A percentile compares a stretch with the other conserved stretches of the same genome.
These are phyloP conservation scores for Zygnema cylindricum DNA, from an alignment of 139 green algal genomes.

Conservation along the genomic window DNA sequence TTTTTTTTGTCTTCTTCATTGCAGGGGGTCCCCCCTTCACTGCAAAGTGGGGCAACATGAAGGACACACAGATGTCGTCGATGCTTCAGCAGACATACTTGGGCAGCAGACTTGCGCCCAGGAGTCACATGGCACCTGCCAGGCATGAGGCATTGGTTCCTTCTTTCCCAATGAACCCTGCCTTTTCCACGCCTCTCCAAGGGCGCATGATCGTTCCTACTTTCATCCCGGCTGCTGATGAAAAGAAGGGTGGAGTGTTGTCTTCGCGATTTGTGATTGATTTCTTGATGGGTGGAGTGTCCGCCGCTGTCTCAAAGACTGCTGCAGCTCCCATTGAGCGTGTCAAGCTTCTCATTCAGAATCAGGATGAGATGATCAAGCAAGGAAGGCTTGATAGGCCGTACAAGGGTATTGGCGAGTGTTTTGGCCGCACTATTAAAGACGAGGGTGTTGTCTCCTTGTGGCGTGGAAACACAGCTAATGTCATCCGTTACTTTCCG, in stretches of 20 bases:
- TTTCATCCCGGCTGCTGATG: slow-evolving; percentile 36
- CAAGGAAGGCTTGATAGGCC: slow-evolving; percentile 25
- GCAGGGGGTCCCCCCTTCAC: no score
- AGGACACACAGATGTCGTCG: no score
- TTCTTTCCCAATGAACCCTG: slow-evolving; percentile 11
- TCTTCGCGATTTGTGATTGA: slow-evolving; percentile 76
- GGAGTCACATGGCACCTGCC: neutral
- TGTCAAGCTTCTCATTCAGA: slow-evolving; percentile 97
- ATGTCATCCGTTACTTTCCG: slow-evolving; percentile 97
- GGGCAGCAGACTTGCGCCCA: slow-evolving; percentile 12
- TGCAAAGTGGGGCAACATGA: no score
- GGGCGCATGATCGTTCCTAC: slow-evolving; percentile 3
- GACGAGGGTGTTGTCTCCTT: slow-evolving; percentile 91
- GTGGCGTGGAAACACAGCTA: slow-evolving; percentile 98
- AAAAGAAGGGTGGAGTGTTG: slow-evolving; percentile 56
- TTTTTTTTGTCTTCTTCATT: no score
- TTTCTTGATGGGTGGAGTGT: slow-evolving; percentile 78
- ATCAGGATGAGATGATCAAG: slow-evolving; percentile 65
- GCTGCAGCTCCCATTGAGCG: slow-evolving; percentile 94
- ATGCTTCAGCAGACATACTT: slow-evolving; percentile 17
- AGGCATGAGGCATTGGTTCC: neutral
- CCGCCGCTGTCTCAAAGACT: slow-evolving; percentile 94
- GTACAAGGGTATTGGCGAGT: slow-evolving; percentile 83
- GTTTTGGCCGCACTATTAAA: slow-evolving; percentile 86
- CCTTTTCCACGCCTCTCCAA: slow-evolving; percentile 26